These are phyloP conservation scores for Macrophomina phaseolina DNA, from an alignment of 2,329 filamentous ascomycete species.

Conservation along the genomic window DNA sequence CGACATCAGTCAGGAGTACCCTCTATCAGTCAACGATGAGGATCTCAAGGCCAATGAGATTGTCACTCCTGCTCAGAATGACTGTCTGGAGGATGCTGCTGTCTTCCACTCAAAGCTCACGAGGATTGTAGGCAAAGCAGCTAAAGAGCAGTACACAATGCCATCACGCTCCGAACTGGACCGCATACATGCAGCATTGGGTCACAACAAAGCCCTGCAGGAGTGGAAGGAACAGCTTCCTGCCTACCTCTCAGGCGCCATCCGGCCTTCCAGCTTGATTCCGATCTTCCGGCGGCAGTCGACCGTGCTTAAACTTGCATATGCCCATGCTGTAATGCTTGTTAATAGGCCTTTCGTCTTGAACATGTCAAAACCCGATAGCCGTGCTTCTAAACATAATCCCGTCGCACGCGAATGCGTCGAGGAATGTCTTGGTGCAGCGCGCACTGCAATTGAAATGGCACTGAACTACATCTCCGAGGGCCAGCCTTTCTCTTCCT, in stretches of 20 bases:
- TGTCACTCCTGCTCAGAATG: constrained; percentile 36
- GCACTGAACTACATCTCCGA: constrained; percentile 28
- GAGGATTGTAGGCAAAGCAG: constrained; percentile 11
- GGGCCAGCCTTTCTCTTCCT: constrained; percentile 46
- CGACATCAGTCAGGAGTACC: constrained; percentile 67
- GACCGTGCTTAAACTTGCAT: constrained; percentile 27
- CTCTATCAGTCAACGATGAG: constrained; percentile 62
- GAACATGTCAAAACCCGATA: constrained; percentile 19
- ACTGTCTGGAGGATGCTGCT: constrained; percentile 59
- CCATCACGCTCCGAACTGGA: constrained; percentile 37
- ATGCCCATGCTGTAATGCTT: constrained; percentile 44
- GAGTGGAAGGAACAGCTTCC: constrained; percentile 46
- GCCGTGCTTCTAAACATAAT: constrained; percentile 40
- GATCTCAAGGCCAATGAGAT: constrained; percentile 57
- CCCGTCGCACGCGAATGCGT: constrained; percentile 48
- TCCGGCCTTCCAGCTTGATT: constrained; percentile 55
- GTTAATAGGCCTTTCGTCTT: constrained; percentile 41
- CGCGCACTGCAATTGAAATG: constrained; percentile 46
- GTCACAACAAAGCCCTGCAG: constrained; percentile 46
- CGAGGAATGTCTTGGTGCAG: constrained; percentile 34
- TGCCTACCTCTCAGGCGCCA: constrained; percentile 48
- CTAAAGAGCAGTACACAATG: constrained; percentile 35
- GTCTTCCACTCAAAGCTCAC: constrained; percentile 54
- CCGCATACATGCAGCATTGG: constrained; percentile 46
- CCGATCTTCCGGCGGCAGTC: constrained; percentile 44